Base-by-base conservation (phyloP, 2,329 filamentous ascomycete genomes). In the Fusarium papillatum region DNA sequence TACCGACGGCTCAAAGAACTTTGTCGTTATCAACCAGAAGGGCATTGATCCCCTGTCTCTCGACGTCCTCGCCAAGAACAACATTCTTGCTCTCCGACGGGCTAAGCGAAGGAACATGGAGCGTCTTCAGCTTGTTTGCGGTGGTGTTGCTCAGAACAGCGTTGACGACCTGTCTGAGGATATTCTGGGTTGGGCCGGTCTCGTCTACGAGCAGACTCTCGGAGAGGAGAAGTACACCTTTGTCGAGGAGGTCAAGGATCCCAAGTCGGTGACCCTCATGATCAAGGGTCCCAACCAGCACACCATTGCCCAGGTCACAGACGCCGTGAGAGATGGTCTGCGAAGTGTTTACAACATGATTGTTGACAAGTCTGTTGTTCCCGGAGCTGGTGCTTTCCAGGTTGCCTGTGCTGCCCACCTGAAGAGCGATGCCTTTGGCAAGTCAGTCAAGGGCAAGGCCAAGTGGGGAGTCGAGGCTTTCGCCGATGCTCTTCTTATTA, bases 41-140 rank as follows among this genome's bases (percentile, higher is more conserved):
- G 97, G 97, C 74, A 99, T 99, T 79, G 97, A 99, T 83, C 97
- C 97, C 26, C 89, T 99, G 73, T 98, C 96, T 66, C 90, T 99
- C 78, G 97, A 99, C 81, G 95, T 99, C 16, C 88, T 99, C 70
- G 96, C 97, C 76, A 99, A 99, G 92, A 98, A 99, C 84, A 96
- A 96, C 78, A 99, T 99, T 80, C 92, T 98, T 77, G 97, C 97
- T 65, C 91, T 99, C 74, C 93, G 97, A 81, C 91, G 97, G 84
- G 97, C 97, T 48, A 99, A 99, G 93, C 91, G 97, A 85, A 94
- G 97, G 83, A 99, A 99, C 88, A 99, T 99, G 97, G 97, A 99
- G 89, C 93, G 97, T 81, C 88, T 99, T 77, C 97, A 99, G 87
- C 92, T 99, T 76, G 92, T 98, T 72, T 98, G 96, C 83, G 97